Evolutionary conservation across 176 grass and related monocot species (phyloP).

Genomic region (Oryza glumipatula): DNA sequence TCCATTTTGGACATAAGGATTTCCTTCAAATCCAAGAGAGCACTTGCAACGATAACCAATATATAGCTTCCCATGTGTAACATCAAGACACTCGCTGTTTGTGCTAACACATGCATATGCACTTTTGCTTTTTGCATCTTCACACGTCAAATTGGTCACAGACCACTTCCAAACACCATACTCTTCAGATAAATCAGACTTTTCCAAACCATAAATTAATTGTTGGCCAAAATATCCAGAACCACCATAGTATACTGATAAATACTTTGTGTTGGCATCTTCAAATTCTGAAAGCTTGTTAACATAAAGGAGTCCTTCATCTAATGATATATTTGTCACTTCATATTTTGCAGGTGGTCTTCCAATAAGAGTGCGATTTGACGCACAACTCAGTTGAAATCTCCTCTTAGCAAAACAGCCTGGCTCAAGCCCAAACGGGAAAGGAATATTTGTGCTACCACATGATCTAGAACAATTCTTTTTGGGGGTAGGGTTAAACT

Average conservation of each 20-base stretch:
- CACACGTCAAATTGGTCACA: constrained; percentile 29
- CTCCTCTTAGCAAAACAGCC: constrained; percentile 38
- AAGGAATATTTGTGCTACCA: constrained; percentile 46
- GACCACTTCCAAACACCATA: constrained; percentile 40
- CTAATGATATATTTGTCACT: constrained; percentile 46
- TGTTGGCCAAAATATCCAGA: constrained; percentile 48
- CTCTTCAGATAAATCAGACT: constrained; percentile 32
- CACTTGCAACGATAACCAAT: constrained; percentile 59
- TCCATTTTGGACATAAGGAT: constrained; percentile 51
- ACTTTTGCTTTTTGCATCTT: background rate
- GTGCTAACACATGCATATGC: constrained; percentile 42
- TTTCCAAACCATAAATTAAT: constrained; percentile 41
- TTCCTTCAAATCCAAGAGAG: constrained; percentile 42
- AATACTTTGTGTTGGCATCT: constrained; percentile 25
- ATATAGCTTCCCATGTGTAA: constrained; percentile 15
- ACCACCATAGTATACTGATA: constrained; percentile 42
- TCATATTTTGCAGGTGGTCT: constrained; percentile 44
- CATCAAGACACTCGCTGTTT: constrained; percentile 41
- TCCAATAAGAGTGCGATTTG: constrained; percentile 37
- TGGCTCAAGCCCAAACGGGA: constrained; percentile 45
- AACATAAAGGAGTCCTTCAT: constrained; percentile 40
- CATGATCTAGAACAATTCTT: constrained; percentile 45
- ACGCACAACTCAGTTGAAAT: constrained; percentile 42
- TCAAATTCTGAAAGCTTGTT: constrained; percentile 39
- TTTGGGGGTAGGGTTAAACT: constrained; percentile 17